Base-by-base conservation (phyloP, 495 filamentous ascomycete species). In the Penicillium coffeae region DNA sequence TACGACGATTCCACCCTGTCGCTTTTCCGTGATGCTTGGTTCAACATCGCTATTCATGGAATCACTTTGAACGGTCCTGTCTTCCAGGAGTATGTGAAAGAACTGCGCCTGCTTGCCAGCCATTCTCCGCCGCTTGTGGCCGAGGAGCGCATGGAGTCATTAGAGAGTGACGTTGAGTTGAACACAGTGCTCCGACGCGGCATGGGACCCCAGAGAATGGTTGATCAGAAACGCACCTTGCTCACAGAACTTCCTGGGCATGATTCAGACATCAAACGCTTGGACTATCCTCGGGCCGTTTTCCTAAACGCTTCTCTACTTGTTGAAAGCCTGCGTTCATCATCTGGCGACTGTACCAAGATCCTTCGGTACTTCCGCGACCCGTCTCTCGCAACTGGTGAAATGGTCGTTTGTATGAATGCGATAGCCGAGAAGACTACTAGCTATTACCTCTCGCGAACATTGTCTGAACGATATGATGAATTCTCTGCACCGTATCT, bases 121-220 rank as follows among this genome's bases (percentile, higher is more conserved):
- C 81, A 94, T 62, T 94, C 89, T 6, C 86, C 85, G 18, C 86
- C 94, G 3, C 67, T 97, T 44, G 82, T 97, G 15, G 76, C 87
- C 8, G 89, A 95, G 58, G 83, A 89, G 52, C 81, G 88, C 49
- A 85, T 88, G 45, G 89, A 95, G 56, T 87, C 88, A 50, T 70
- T 91, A 6, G 93, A 98, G 69, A 96, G 88, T 59, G 93, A 96
- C 55, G 88, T 98, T 47, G 93, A 97, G 61, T 79, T 96, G 10
- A 96, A 96, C 57, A 91, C 88, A 8, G 86, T 96, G 10, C 77
- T 98, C 16, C 82, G 90, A 45, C 77, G 93, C 43, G 89, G 88
- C 9, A 85, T 86, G 68, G 85, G 80, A 37, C 78, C 83, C 7
- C 88, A 93, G 18, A 84, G 87, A 48, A 80, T 86, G 30, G 68